phyloP scores from a whole-genome alignment of 768 basidiomycete genomes.

The Dacryopinax spathularia region DNA sequence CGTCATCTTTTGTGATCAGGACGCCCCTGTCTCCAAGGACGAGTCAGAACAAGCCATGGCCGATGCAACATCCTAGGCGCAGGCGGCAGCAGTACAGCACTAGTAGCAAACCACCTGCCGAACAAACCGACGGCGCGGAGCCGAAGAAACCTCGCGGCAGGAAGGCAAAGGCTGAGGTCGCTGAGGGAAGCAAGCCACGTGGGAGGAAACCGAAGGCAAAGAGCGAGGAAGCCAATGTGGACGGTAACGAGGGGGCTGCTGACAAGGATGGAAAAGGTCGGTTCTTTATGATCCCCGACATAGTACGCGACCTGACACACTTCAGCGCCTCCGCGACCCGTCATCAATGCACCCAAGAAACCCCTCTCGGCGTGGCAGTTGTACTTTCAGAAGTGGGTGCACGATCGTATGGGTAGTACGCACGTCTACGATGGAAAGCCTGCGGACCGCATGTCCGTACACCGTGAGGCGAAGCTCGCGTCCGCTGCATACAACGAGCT shows the following conservation, averaged over 20 bases:
- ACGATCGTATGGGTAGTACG: constrained; percentile 30
- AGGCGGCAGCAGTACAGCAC: neutral
- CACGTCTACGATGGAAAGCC: neutral
- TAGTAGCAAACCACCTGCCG: neutral
- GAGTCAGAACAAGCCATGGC: no score
- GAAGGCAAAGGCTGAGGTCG: neutral
- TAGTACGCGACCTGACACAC: neutral
- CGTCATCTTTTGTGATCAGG: no score
- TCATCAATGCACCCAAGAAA: constrained; percentile 74
- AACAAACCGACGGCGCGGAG: neutral
- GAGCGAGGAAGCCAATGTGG: neutral
- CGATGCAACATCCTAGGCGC: no score
- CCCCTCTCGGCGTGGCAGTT: constrained; percentile 93
- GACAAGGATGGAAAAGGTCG: neutral
- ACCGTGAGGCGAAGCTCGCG: constrained; percentile 78
- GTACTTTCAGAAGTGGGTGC: constrained; percentile 92
- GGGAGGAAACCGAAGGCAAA: neutral
- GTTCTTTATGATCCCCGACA: neutral
- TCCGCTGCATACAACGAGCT: constrained; percentile 83
- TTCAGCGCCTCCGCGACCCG: constrained; percentile 50
- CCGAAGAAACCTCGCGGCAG: neutral
- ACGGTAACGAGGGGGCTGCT: neutral
- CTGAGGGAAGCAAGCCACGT: neutral
- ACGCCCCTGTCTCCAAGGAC: no score
- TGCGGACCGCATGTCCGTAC: constrained; percentile 19